Percentiles rank a stretch among this genome's conserved stretches.
Evolutionary conservation across 306 rosid species (phyloP).

Genomic region (Lathyrus oleraceus): DNA sequence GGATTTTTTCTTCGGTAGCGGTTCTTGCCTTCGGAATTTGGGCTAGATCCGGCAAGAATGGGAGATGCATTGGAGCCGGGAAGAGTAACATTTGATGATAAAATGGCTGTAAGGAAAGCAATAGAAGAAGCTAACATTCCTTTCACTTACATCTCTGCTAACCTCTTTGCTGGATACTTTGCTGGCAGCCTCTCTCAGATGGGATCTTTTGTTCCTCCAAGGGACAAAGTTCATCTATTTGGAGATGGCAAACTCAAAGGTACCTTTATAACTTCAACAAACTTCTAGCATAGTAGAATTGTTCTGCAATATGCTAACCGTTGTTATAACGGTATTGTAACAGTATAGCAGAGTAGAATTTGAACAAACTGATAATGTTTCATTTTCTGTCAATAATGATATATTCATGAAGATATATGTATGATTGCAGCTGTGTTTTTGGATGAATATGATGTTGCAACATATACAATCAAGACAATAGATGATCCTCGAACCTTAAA

Average conservation of each 20-base stretch:
- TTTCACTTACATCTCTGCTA: slow-evolving; percentile 73
- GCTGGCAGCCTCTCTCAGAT: slow-evolving; percentile 80
- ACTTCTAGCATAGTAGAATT: not conserved
- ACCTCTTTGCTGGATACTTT: slow-evolving; percentile 81
- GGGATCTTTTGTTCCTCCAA: slow-evolving; percentile 69
- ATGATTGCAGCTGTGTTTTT: slow-evolving; percentile 46
- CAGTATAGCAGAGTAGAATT: too few species aligned
- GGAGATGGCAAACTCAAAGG: slow-evolving; percentile 83
- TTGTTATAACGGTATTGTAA: too few species aligned
- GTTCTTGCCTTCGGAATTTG: slow-evolving; percentile 86
- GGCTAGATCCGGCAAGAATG: slow-evolving; percentile 79
- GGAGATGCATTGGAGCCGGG: slow-evolving; percentile 78
- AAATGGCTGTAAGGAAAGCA: slow-evolving; percentile 72
- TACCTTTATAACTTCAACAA: slow-evolving; percentile 28
- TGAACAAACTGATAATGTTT: too few species aligned
- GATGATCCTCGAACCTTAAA: slow-evolving; percentile 78
- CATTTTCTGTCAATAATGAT: not conserved
- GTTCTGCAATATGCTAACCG: too few species aligned
- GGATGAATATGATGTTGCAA: slow-evolving; percentile 75
- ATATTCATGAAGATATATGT: not conserved
- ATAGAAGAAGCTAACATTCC: slow-evolving; percentile 80
- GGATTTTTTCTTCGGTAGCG: slow-evolving; percentile 53
- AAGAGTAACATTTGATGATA: slow-evolving; percentile 84
- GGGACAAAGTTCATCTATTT: slow-evolving; percentile 56
- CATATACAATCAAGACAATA: slow-evolving; percentile 68